Evolutionary conservation across 2,329 filamentous ascomycete genomes (phyloP).

Genomic region (Basipetospora chlamydospora): DNA sequence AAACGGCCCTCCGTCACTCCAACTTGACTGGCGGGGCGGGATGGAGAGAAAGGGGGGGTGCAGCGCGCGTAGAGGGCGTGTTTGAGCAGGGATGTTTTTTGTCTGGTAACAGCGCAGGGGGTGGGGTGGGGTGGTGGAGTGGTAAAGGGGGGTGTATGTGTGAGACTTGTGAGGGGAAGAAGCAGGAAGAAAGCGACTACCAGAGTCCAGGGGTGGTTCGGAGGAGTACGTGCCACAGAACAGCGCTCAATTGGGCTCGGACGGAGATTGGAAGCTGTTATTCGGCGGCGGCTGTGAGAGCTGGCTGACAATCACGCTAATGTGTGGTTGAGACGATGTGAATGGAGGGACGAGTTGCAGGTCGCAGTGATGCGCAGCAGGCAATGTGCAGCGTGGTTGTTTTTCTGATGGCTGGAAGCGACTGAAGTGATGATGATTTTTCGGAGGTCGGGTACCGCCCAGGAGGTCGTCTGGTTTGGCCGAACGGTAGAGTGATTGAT

Average conservation of each 20-base stretch:
- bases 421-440: too few relatives aligned
- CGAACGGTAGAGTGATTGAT: too few relatives aligned
- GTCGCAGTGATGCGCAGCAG: conserved; percentile 3
- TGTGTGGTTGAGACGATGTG: conserved; percentile 1
- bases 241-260: too few relatives aligned
- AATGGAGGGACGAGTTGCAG: conserved; percentile 2
- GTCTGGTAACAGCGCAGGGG: not conserved
- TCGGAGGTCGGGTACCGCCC: too few relatives aligned
- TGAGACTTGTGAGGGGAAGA: not conserved
- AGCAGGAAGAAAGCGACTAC: too few relatives aligned
- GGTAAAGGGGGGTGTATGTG: not conserved
- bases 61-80: conserved; percentile 4
- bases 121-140: not conserved
- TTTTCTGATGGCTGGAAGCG: too few relatives aligned
- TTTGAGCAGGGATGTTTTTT: conserved; percentile 1
- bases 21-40: conserved; percentile 4
- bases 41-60: conserved; percentile 1
- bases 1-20: not conserved
- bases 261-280: not conserved
- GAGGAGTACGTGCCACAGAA: too few relatives aligned
- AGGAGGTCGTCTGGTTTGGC: too few relatives aligned
- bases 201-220: too few relatives aligned
- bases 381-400: too few relatives aligned
- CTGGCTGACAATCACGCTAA: not conserved
- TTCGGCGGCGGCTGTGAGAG: not conserved